Base-by-base conservation (phyloP, 495 filamentous ascomycete genomes). In the Coniosporium apollinis region DNA sequence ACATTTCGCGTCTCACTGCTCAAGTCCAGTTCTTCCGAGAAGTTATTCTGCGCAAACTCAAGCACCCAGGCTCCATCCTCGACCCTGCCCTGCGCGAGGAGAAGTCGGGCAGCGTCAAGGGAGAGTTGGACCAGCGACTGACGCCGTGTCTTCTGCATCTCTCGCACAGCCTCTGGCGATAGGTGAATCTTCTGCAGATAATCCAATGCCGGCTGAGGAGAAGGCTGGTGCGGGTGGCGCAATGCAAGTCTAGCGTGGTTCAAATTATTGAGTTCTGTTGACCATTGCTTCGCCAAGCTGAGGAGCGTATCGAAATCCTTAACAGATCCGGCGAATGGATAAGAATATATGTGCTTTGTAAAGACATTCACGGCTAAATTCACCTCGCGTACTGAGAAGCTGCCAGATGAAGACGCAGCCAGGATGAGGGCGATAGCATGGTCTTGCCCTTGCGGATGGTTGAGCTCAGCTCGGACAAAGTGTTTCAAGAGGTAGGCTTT, bases 31-130 rank as follows among this genome's bases (percentile, higher is more conserved):
- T 47, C 13, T 8, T 50, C 43, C 4, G 47, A 37, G 26, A 41
- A 47, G 28, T 44, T 30, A 1, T 38, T 22, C 22, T 42, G 40
- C n/a, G 33, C 30, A 20, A 47, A 47, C 6, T 46, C 30, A 13
- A 50, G 19, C 3, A 38, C 37, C 21, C 34, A 34, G 18, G 34
- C 33, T 3, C 39, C 46, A 30, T 46, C 49, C 10, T 13, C 6
- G 22, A 34, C 44, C 10, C 39, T 34, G 14, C 44, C 32, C 28
- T 46, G 43, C 8, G 34, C 30, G 10, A 52, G 30, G 5, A 39
- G 29, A 6, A 37, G 37, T 0, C 37, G 39, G 8, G 49, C 49
- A 15, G 39, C 36, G 2, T 34, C 46, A 6, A 52, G 30, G 16
- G 34, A 39, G 1, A 52, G 30, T 18, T 46, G 30, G 9, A 42